Percentiles rank a stretch among this genome's conserved stretches.
phyloP scores from a whole-genome alignment of 106 monocot species.

The Acorus calamus region DNA sequence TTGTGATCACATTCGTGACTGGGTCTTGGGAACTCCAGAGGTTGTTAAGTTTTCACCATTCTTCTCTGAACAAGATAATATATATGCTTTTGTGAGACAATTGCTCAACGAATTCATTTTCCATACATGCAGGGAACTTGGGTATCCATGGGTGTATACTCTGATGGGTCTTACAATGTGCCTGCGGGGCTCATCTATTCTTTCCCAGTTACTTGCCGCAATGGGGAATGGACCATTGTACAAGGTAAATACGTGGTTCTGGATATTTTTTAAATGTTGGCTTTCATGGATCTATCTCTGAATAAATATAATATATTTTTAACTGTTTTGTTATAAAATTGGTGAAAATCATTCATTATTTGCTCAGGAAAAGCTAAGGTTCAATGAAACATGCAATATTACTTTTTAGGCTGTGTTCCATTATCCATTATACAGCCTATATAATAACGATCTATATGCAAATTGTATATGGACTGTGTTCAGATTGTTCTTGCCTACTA shows the following conservation, averaged over 20 bases:
- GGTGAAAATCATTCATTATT: background rate
- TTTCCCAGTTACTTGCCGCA: slow-evolving; percentile 76
- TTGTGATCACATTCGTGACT: slow-evolving; percentile 80
- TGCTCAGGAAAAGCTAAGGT: too few relatives aligned
- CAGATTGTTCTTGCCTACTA: too few relatives aligned
- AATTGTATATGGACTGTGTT: too few relatives aligned
- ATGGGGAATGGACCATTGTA: slow-evolving; percentile 75
- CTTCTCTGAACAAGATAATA: too few relatives aligned
- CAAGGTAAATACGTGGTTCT: slow-evolving; percentile 18
- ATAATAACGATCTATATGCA: too few relatives aligned
- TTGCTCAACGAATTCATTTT: background rate
- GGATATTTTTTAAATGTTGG: background rate
- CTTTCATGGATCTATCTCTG: background rate
- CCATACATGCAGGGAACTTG: slow-evolving; percentile 48
- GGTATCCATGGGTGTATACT: slow-evolving; percentile 95
- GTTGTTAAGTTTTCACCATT: slow-evolving; percentile 5
- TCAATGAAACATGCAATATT: too few relatives aligned
- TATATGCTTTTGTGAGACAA: background rate
- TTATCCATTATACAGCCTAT: too few relatives aligned
- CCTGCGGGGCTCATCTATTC: slow-evolving; percentile 84
- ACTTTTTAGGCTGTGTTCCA: too few relatives aligned
- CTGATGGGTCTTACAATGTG: slow-evolving; percentile 84
- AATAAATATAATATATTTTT: background rate
- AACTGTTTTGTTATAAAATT: slow-evolving; percentile 12
- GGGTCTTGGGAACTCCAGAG: slow-evolving; percentile 91